Evolutionary conservation across 2,329 filamentous ascomycete species (phyloP).

Genomic region (Pseudogymnoascus sp.): DNA sequence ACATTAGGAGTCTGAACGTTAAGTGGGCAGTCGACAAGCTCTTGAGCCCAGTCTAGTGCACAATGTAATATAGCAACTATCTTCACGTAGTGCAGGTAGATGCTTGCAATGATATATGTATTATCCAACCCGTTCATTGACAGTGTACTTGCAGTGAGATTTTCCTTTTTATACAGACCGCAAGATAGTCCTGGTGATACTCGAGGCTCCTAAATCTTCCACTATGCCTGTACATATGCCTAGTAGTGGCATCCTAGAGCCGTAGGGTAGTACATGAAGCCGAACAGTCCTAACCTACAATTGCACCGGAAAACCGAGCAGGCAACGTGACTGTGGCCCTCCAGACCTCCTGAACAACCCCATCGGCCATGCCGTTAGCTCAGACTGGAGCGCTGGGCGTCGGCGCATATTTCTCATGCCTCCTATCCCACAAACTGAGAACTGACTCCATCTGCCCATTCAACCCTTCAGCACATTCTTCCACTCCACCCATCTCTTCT

Average conservation of each 20-base stretch:
- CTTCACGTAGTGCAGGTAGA: not conserved
- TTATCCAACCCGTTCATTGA: not conserved
- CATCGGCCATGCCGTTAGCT: too few relatives aligned
- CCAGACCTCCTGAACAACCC: not conserved
- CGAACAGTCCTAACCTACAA: not conserved
- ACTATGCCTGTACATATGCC: not conserved
- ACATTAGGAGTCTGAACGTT: slow-evolving; percentile 60
- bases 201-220: not conserved
- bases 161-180: not conserved
- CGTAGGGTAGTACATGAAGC: too few relatives aligned
- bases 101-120: slow-evolving; percentile 4
- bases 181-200: not conserved
- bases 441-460: not conserved
- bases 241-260: not conserved
- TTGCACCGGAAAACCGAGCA: not conserved
- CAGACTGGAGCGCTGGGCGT: too few relatives aligned
- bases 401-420: not conserved
- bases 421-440: not conserved
- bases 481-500: slow-evolving; percentile 54
- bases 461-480: slow-evolving; percentile 8
- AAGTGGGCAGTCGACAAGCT: slow-evolving; percentile 62
- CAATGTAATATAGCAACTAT: not conserved
- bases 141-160: not conserved
- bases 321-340: not conserved
- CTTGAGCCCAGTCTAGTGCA: slow-evolving; percentile 27